phyloP scores from a whole-genome alignment of 2,329 filamentous ascomycete species.

The Trichophyton schoenleinii region DNA sequence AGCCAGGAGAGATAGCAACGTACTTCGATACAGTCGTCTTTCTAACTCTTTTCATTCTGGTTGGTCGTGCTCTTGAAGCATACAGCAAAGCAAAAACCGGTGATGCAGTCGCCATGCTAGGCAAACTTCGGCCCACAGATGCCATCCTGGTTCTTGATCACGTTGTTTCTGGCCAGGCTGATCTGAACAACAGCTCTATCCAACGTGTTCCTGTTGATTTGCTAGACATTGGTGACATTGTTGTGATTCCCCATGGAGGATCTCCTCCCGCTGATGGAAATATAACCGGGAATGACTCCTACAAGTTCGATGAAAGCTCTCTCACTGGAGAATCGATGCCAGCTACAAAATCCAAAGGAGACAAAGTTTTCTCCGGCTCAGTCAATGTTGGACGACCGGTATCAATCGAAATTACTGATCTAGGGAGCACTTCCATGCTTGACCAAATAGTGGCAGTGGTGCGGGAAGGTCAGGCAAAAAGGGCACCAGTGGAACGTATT shows the following conservation, averaged over 20 bases:
- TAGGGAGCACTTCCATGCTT: slow-evolving; percentile 38
- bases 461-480: slow-evolving; percentile 38
- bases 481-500: slow-evolving; percentile 37
- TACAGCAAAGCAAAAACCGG: slow-evolving; percentile 88
- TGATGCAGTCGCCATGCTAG: slow-evolving; percentile 68
- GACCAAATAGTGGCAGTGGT: slow-evolving; percentile 39
- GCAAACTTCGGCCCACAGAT: slow-evolving; percentile 63
- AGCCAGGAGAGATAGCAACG: slow-evolving; percentile 43
- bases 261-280: slow-evolving; percentile 75
- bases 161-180: slow-evolving; percentile 4
- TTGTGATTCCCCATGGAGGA: slow-evolving; percentile 63
- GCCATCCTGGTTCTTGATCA: slow-evolving; percentile 49
- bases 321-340: slow-evolving; percentile 51
- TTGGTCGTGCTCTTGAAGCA: slow-evolving; percentile 50
- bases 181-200: slow-evolving; percentile 15
- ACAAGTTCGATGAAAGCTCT: slow-evolving; percentile 77
- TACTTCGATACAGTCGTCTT: slow-evolving; percentile 95
- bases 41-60: slow-evolving; percentile 72
- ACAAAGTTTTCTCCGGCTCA: slow-evolving; percentile 36
- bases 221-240: slow-evolving; percentile 60
- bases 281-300: slow-evolving; percentile 44
- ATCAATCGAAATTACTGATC: slow-evolving; percentile 30
- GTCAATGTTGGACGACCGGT: slow-evolving; percentile 38
- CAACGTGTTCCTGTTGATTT: slow-evolving; percentile 50
- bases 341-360: slow-evolving; percentile 30